These are phyloP conservation scores for Adansonia grandidieri DNA, from an alignment of 441 rosid species.

Conservation along the genomic window DNA sequence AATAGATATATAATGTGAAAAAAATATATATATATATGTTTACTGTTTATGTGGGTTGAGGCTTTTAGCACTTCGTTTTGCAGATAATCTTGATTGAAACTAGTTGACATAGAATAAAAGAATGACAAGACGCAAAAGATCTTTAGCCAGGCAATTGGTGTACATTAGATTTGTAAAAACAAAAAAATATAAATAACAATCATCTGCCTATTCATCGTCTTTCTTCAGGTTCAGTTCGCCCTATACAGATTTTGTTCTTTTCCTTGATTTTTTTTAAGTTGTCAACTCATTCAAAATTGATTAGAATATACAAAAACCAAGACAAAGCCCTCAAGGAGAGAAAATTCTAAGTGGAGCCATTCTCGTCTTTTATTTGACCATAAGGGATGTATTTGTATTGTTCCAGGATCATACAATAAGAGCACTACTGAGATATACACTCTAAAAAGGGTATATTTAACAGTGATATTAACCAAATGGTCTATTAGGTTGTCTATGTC, in stretches of 20 bases:
- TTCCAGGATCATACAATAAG: slow-evolving; percentile 27
- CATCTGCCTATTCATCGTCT: background rate
- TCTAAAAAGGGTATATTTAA: slow-evolving; percentile 23
- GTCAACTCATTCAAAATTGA: slow-evolving; percentile 16
- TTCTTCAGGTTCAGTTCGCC: background rate
- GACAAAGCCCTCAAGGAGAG: background rate
- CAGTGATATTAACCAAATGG: slow-evolving; percentile 25
- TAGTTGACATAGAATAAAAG: no score
- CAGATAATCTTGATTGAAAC: no score
- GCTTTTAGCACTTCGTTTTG: no score
- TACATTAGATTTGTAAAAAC: background rate
- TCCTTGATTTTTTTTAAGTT: slow-evolving; percentile 20
- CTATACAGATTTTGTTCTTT: slow-evolving; percentile 3
- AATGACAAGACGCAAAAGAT: no score
- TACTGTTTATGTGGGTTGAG: no score
- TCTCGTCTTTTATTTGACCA: slow-evolving; percentile 29
- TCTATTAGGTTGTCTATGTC: background rate
- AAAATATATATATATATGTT: no score
- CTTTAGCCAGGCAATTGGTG: background rate
- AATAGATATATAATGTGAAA: no score
- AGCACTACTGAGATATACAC: slow-evolving; percentile 41
- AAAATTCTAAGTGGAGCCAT: background rate
- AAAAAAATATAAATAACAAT: background rate
- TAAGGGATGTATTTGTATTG: slow-evolving; percentile 23
- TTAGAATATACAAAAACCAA: background rate